These are phyloP conservation scores for Fusarium concolor DNA, from an alignment of 2,329 filamentous ascomycete species.

Conservation along the genomic window DNA sequence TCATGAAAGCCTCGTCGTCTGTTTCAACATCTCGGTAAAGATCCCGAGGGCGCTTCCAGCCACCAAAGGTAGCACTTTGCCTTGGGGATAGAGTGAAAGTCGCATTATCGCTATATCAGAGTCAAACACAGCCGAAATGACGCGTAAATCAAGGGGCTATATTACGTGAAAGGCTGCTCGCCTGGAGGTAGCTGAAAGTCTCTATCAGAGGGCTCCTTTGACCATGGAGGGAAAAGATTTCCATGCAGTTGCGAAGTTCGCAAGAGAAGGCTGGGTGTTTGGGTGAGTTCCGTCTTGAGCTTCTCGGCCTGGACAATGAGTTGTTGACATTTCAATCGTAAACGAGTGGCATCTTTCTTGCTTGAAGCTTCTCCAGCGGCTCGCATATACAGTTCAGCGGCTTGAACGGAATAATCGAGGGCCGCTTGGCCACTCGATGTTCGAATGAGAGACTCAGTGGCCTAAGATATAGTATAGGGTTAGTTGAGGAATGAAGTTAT, in stretches of 20 bases:
- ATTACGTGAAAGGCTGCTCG: constrained; percentile 71
- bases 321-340: constrained; percentile 76
- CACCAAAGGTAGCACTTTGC: constrained; percentile 81
- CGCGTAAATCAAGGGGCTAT: constrained; percentile 43
- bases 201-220: constrained; percentile 65
- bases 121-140: constrained; percentile 2
- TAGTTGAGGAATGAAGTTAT: constrained; percentile 8
- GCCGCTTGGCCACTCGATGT: constrained; percentile 64
- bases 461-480: constrained; percentile 42
- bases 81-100: constrained; percentile 78
- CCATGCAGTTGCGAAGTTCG: constrained; percentile 85
- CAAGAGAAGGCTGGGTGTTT: constrained; percentile 66
- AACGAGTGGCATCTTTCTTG: constrained; percentile 71
- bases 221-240: constrained; percentile 88
- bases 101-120: constrained; percentile 69
- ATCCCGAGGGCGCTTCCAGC: constrained; percentile 83
- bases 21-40: constrained; percentile 54
- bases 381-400: constrained; percentile 84
- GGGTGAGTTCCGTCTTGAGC: constrained; percentile 67
- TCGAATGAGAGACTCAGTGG: constrained; percentile 53
- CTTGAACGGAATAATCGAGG: constrained; percentile 78
- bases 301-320: constrained; percentile 78
- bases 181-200: constrained; percentile 70
- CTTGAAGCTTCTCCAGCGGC: constrained; percentile 72
- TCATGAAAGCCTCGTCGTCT: constrained; percentile 64